Percentiles rank a stretch among this genome's conserved stretches.
phyloP scores from a whole-genome alignment of 78 protist species.

The Tieghemostelium lacteum region DNA sequence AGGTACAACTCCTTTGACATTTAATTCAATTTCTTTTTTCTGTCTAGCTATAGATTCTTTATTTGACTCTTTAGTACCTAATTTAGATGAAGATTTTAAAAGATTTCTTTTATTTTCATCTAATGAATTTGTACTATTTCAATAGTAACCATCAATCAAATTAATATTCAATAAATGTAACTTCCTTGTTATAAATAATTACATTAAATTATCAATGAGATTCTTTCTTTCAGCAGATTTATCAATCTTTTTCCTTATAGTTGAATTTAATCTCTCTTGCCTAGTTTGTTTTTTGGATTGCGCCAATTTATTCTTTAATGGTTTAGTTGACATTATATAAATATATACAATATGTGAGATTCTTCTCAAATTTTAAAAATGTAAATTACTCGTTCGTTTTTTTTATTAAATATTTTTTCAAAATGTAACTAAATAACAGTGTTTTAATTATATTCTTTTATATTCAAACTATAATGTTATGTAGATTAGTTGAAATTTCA shows the following conservation, averaged over 20 bases:
- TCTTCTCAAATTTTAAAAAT: no score
- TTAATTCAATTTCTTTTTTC: slow-evolving; percentile 19
- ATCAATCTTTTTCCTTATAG: slow-evolving; percentile 52
- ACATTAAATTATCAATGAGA: slow-evolving; percentile 40
- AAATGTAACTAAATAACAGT: no score
- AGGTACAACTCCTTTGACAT: slow-evolving; percentile 18
- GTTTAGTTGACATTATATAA: slow-evolving; percentile 25
- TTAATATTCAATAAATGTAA: neutral
- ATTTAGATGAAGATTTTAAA: slow-evolving; percentile 31
- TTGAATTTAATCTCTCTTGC: slow-evolving; percentile 36
- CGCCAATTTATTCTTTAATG: neutral
- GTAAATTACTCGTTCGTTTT: no score
- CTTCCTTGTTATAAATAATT: neutral
- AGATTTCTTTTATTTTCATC: slow-evolving; percentile 10
- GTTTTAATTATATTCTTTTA: no score
- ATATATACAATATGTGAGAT: no score
- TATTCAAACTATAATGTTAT: no score
- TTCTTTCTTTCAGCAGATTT: slow-evolving; percentile 52
- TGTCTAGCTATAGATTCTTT: slow-evolving; percentile 34
- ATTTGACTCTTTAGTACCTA: slow-evolving; percentile 63
- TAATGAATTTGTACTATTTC: slow-evolving; percentile 41
- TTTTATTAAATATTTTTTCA: no score
- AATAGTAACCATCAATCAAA: neutral
- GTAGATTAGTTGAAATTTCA: no score
- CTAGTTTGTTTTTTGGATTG: slow-evolving; percentile 32